Percentiles rank a stretch among this genome's conserved stretches.
These are phyloP conservation scores for Inga leiocalycina DNA, from an alignment of 306 rosid genomes.

Conservation along the genomic window DNA sequence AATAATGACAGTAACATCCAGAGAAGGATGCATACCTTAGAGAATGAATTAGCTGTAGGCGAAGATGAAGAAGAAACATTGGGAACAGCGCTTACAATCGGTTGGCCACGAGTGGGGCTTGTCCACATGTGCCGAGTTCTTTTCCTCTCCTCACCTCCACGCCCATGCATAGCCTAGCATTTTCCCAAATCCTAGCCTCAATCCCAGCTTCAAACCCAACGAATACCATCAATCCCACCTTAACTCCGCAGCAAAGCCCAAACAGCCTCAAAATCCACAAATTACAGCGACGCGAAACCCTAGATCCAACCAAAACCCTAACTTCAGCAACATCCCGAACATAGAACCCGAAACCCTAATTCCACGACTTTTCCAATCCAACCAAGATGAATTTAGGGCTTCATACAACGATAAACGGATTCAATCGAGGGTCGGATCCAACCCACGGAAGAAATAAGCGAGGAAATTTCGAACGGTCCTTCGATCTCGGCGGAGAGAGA, in stretches of 20 bases:
- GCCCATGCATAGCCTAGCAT: conserved; percentile 82
- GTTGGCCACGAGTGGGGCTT: conserved; percentile 49
- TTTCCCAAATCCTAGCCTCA: conserved; percentile 60
- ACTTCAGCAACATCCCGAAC: not conserved
- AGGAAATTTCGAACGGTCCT: conserved; percentile 44
- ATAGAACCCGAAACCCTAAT: conserved; percentile 26
- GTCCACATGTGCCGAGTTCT: conserved; percentile 70
- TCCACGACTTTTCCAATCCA: conserved; percentile 1
- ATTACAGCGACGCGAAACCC: conserved; percentile 28
- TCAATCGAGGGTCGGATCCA: conserved; percentile 22
- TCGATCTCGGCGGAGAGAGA: conserved; percentile 38
- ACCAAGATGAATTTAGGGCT: not conserved
- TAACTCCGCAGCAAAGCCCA: not conserved
- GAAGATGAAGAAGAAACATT: conserved; percentile 55
- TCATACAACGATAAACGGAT: conserved; percentile 14
- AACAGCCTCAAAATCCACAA: conserved; percentile 22
- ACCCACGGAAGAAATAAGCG: not conserved
- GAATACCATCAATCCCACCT: conserved; percentile 48
- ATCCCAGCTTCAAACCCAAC: conserved; percentile 48
- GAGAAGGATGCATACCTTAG: conserved; percentile 44
- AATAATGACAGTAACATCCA: not conserved
- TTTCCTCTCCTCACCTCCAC: conserved; percentile 58
- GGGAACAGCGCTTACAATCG: conserved; percentile 36
- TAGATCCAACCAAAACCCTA: conserved; percentile 41
- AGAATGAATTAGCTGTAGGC: conserved; percentile 51